A percentile compares a stretch with the other conserved stretches of the same genome.
phyloP scores from a whole-genome alignment of 2,329 filamentous ascomycete species.

The Parafenestella ontariensis region DNA sequence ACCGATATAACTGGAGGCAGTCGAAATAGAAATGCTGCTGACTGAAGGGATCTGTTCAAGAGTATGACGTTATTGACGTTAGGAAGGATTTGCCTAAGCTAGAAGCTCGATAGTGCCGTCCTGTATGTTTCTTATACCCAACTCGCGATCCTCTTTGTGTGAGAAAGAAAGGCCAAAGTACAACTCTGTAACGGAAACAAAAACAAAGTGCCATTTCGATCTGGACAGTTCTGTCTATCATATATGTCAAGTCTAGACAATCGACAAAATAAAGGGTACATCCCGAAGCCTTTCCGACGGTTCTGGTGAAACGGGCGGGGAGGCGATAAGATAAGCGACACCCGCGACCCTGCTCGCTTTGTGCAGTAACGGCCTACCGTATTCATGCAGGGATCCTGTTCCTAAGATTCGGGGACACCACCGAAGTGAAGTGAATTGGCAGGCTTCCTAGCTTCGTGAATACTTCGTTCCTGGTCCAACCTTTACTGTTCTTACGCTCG shows the following conservation, averaged over 20 bases:
- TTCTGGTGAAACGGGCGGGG: not conserved
- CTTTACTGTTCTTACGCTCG: not conserved
- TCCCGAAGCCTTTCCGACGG: constrained; percentile 2
- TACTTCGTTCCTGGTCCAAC: not conserved
- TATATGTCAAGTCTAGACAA: too few relatives aligned
- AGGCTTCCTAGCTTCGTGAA: not conserved
- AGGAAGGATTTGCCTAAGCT: not conserved
- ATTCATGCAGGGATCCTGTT: constrained; percentile 7
- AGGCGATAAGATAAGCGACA: constrained; percentile 7
- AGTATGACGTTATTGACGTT: not conserved
- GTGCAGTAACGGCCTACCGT: not conserved
- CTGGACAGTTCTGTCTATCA: too few relatives aligned
- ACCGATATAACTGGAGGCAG: too few relatives aligned
- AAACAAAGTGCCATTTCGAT: too few relatives aligned
- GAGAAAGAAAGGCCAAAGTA: too few relatives aligned
- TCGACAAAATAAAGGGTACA: not conserved
- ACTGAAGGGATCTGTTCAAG: not conserved
- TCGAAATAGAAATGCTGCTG: not conserved
- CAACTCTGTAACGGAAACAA: too few relatives aligned
- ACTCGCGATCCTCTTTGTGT: too few relatives aligned
- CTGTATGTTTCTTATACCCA: too few relatives aligned
- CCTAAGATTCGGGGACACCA: constrained; percentile 16
- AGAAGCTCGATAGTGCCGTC: not conserved
- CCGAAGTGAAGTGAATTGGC: not conserved
- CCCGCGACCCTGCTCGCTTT: not conserved